Conservation (phyloP, 306 rosid species). For the Vigna hirtella region DNA sequence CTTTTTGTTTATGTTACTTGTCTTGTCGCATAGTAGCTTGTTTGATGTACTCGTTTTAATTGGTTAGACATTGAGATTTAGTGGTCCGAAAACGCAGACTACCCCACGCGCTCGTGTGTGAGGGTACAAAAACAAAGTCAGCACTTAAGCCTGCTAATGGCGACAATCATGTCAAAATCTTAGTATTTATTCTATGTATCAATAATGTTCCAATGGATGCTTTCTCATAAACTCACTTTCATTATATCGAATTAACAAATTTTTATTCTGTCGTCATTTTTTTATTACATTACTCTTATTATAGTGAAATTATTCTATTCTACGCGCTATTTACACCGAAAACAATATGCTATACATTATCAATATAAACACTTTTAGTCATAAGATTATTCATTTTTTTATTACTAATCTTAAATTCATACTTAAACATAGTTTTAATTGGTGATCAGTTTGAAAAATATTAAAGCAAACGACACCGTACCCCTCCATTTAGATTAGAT, state of each 20-base stretch:
- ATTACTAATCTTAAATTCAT: too few species aligned
- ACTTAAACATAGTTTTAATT: too few species aligned
- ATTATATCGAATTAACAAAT: not conserved
- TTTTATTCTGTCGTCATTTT: not conserved
- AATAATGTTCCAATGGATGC: constrained; percentile 8
- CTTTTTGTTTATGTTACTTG: not conserved
- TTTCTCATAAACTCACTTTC: not conserved
- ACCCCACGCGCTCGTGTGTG: not conserved
- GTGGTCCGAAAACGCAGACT: not conserved
- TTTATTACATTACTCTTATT: not conserved
- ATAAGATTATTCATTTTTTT: too few species aligned
- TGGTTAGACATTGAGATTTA: not conserved
- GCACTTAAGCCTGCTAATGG: not conserved
- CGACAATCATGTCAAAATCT: not conserved
- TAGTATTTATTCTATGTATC: constrained; percentile 34
- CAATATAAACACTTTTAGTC: too few species aligned
- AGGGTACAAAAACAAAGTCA: not conserved
- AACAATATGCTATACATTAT: too few species aligned
- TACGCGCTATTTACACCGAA: too few species aligned
- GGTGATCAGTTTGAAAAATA: too few species aligned
- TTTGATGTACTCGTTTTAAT: not conserved
- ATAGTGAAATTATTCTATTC: not conserved
- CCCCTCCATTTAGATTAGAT: too few species aligned
- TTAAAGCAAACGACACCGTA: too few species aligned
- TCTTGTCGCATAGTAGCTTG: not conserved